Base-by-base conservation (phyloP, 2,329 filamentous ascomycete genomes). In the Periconia macrospinosa region DNA sequence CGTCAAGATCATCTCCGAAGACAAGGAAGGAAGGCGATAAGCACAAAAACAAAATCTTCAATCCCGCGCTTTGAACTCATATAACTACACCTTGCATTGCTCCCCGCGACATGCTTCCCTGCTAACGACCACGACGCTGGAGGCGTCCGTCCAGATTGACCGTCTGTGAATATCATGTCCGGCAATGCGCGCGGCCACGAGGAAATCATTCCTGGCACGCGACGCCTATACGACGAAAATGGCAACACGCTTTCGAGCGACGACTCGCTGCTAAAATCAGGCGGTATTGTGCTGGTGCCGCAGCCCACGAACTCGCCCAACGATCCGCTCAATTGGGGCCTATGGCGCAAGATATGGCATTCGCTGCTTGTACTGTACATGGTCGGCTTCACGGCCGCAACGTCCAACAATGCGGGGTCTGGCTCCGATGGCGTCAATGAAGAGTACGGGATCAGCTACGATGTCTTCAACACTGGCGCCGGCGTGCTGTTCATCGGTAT, bases 301-400 rank as follows among this genome's bases (percentile, higher is more conserved):
- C 79, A 83, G 63, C 80, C 80, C 0, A 78, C 75, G 49, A 74
- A 56, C 35, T 77, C 80, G 45, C 72, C 75, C 1, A 71, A 77
- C 41, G 80, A 83, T 52, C 80, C 81, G 0, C 67, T 83, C 48
- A 82, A 82, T 62, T 83, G 80, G 81, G 69, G 68, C 10, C 67
- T 72, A 58, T 56, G 62, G 49, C 78, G 75, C 66, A 83, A 83
- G 61, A 55, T 54, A 14, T 59, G 59, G 59, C 59, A 61, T 45
- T 61, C 59, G 33, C 47, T 61, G 30, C 52, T 62, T 35, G 59
- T 62, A 23, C 37, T 59, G 41, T 62, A 59, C 45, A 58, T 62
- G 40, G 59, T 60, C 23, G 59, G 55, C 6, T 30, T 62, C 13
- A 62, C 59, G 19, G 59, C 59, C 41, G 59, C 59, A 13, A 62